A percentile compares a stretch with the other conserved stretches of the same genome.
Conservation (phyloP, 176 grass and related monocot species). For the Ensete ventricosum region DNA sequence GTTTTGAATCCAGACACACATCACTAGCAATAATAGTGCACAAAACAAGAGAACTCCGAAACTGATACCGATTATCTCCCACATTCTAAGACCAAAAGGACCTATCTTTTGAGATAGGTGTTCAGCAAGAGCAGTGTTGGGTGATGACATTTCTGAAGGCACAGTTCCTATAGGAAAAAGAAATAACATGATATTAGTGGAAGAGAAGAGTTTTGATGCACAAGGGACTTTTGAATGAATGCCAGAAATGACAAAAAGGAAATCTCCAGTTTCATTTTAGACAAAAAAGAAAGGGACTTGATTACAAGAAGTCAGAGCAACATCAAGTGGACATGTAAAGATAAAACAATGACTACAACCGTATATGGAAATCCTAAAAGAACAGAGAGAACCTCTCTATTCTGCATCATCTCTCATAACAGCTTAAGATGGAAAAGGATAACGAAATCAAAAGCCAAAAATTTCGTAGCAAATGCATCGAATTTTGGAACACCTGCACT, state of each 20-base stretch:
- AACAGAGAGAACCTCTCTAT: background rate
- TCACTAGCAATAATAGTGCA: constrained; percentile 7
- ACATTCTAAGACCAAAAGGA: constrained; percentile 14
- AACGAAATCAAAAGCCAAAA: background rate
- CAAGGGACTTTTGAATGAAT: no score
- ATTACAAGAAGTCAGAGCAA: background rate
- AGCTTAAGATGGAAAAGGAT: background rate
- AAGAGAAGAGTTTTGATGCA: no score
- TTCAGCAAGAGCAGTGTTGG: constrained; percentile 8
- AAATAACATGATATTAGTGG: background rate
- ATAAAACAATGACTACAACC: background rate
- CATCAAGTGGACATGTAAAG: background rate
- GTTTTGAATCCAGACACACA: constrained; percentile 3
- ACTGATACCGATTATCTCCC: constrained; percentile 20
- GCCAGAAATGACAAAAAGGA: no score
- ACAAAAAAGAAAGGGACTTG: no score
- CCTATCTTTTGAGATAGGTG: constrained; percentile 12
- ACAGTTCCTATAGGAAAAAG: background rate
- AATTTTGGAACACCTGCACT: background rate
- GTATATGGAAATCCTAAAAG: background rate
- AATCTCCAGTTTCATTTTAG: no score
- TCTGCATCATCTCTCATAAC: background rate
- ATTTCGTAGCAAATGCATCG: background rate
- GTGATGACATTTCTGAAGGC: constrained; percentile 6
- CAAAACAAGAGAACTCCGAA: constrained; percentile 8